Base-by-base conservation (phyloP, 257 asterid genomes). In the Leonotis leonurus region DNA sequence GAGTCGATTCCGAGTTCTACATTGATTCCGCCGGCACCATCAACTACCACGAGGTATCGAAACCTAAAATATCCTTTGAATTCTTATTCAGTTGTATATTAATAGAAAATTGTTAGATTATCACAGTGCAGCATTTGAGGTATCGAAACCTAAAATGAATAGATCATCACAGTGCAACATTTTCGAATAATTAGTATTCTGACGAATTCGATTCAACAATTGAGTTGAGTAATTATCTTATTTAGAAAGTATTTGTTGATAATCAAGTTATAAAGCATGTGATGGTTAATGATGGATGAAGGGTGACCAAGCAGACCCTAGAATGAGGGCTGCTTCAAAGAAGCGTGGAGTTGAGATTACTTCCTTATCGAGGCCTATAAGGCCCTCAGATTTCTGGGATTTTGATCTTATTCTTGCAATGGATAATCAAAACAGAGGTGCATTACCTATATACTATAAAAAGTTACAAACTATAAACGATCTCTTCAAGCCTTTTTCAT, bases 1-100 rank as follows among this genome's bases (percentile, higher is more conserved):
- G 81, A 2, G 85, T 93, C 40, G 85, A 83, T 62, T 77, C 92
- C 33, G 69, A 68, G 25, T 86, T 91, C 78, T 24, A 40, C 33
- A 87, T 93, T 64, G 99, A 89, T 74, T 93, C 99, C 62, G 99
- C 99, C 9, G 99, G 99, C 27, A 87, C 99, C 21, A 85, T 89
- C 77, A 77, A 75, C 64, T 86, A 89, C 67, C 97, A 92, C 22
- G 89, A 89, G 95, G 97, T 41, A 41, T 14, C 48, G 1, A 5
- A 41, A 41, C 16, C 21, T n/a, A n/a, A n/a, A n/a, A n/a, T n/a
- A n/a, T n/a, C 3, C 21, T 8, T 39, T 13, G 2, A n/a, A n/a
- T n/a, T n/a, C n/a, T n/a, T n/a, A n/a, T n/a, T n/a, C n/a, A n/a
- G n/a, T n/a, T n/a, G n/a, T n/a, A n/a, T n/a, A n/a, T n/a, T n/a